Evolutionary conservation across 768 basidiomycete species (phyloP).

Genomic region (Naganishia vaughanmartiniae): DNA sequence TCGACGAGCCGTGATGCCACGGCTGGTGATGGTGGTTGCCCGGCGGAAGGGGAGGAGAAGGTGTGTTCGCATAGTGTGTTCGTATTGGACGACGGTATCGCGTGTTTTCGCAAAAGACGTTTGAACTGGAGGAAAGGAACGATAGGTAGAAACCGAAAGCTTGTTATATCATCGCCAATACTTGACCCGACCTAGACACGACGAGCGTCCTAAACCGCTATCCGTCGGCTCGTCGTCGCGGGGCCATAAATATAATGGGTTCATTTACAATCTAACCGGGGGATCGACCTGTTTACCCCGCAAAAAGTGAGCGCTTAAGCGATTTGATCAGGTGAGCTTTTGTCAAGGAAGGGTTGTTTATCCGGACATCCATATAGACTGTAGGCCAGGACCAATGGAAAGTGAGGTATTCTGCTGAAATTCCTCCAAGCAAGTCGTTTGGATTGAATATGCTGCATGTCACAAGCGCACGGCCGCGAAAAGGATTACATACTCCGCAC

Average conservation of each 20-base stretch:
- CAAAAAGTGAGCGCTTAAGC: neutral
- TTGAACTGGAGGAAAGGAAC: neutral
- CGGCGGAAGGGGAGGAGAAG: neutral
- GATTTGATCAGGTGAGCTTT: neutral
- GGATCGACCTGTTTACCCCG: too few relatives aligned
- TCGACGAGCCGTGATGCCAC: neutral
- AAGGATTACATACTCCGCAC: too few relatives aligned
- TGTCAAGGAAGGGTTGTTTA: neutral
- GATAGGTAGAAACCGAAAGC: too few relatives aligned
- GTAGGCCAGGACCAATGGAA: neutral
- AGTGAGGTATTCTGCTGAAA: neutral
- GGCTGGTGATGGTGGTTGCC: neutral
- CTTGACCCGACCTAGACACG: too few relatives aligned
- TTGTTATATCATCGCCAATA: too few relatives aligned
- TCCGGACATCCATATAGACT: neutral
- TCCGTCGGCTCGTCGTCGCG: too few relatives aligned
- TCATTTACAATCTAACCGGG: too few relatives aligned
- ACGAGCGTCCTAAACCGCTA: too few relatives aligned
- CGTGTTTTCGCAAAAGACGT: neutral
- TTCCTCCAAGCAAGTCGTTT: too few relatives aligned
- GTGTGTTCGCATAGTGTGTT: constrained; percentile 13
- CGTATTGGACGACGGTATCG: constrained; percentile 12
- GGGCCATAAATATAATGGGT: too few relatives aligned
- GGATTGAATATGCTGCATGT: too few relatives aligned
- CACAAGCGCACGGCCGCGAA: too few relatives aligned